These are phyloP conservation scores for Echria macrotheca DNA, from an alignment of 495 filamentous ascomycete species.

Conservation along the genomic window DNA sequence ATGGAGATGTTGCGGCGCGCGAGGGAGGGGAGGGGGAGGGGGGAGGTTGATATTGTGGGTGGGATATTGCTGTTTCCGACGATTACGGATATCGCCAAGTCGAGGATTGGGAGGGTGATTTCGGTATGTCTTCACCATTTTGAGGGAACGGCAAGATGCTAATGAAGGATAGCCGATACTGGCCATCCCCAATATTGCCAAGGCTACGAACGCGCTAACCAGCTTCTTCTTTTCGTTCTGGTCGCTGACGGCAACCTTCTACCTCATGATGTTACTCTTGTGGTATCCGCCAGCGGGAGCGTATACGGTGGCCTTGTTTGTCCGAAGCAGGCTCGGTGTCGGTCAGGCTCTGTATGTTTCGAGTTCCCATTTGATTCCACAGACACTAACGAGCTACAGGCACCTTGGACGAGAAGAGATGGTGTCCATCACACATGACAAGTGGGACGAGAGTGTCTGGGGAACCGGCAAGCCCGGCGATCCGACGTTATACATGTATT, in stretches of 20 bases:
- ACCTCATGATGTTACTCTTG: not conserved
- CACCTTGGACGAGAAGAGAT: not conserved
- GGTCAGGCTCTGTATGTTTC: not conserved
- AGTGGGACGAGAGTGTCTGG: not conserved
- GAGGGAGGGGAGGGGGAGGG: not conserved
- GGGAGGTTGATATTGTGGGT: not conserved
- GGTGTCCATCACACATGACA: not conserved
- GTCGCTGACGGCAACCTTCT: not conserved
- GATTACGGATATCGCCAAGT: not conserved
- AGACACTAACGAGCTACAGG: not conserved
- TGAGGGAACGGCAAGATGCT: too few relatives aligned
- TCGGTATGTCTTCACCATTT: not conserved
- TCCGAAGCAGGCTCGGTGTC: not conserved
- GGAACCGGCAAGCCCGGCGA: not conserved
- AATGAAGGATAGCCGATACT: too few relatives aligned
- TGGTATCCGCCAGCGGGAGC: not conserved
- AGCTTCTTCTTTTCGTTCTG: too few relatives aligned
- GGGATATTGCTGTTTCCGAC: not conserved
- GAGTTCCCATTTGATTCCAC: not conserved
- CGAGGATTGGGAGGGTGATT: not conserved
- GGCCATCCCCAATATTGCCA: too few relatives aligned
- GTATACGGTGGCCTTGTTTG: not conserved
- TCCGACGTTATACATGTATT: conserved; percentile 1
- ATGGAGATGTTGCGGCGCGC: not conserved
- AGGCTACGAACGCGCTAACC: too few relatives aligned